These are phyloP conservation scores for Monosporascus sp. DNA, from an alignment of 2,329 filamentous ascomycete genomes.

Conservation along the genomic window DNA sequence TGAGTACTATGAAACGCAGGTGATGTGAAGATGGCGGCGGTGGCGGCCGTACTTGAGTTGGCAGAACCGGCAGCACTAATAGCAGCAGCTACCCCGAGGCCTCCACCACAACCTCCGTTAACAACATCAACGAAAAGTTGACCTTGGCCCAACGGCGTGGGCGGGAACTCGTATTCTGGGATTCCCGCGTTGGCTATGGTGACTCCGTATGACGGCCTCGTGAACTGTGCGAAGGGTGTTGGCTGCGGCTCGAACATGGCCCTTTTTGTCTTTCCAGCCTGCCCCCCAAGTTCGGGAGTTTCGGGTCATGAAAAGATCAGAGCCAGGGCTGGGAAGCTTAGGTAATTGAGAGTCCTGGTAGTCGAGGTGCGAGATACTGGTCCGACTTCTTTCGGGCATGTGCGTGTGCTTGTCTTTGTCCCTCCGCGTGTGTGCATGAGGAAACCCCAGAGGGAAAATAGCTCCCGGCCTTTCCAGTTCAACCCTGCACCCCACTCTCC, in stretches of 20 bases:
- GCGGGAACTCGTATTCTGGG: constrained; percentile 23
- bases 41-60: not conserved
- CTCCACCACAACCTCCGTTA: constrained; percentile 14
- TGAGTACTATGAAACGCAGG: constrained; percentile 15
- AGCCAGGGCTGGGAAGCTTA: not conserved
- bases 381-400: not conserved
- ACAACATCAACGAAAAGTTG: not conserved
- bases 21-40: constrained; percentile 16
- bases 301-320: constrained; percentile 16
- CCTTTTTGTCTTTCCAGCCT: constrained; percentile 5
- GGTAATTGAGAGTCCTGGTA: not conserved
- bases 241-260: constrained; percentile 53
- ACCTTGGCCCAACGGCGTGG: constrained; percentile 22
- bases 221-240: constrained; percentile 41
- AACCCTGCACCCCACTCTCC: not conserved
- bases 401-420: not conserved
- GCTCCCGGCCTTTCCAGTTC: constrained; percentile 7
- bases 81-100: constrained; percentile 5
- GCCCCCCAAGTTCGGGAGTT: constrained; percentile 12
- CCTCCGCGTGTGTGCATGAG: not conserved
- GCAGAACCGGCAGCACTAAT: constrained; percentile 1
- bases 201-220: constrained; percentile 35
- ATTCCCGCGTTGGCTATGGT: constrained; percentile 21
- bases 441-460: not conserved
- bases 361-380: not conserved